Evolutionary conservation across 1,284 basidiomycete species (phyloP), one percentile per base, ranked within the genome.

Genomic region (Ustilago crameri): DNA sequence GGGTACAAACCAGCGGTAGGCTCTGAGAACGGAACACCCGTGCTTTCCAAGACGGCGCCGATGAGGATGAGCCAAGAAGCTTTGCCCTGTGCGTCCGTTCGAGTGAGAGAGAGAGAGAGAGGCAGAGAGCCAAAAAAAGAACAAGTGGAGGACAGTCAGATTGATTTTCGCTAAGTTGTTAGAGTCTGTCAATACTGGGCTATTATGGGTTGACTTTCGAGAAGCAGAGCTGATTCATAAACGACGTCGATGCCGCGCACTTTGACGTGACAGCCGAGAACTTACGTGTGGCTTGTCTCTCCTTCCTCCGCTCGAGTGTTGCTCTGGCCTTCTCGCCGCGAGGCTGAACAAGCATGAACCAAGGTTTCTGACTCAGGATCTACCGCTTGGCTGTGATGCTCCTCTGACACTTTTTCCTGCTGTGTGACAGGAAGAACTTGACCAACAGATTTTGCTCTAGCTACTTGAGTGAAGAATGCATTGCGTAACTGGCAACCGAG

Each of bases 161-260:
- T 30, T 30, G 5, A 30, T 30, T 30, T 30, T 12, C 12, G 30
- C 7, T 30, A n/a, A n/a, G n/a, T 40, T 40, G 38, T 40, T 40
- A 40, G 38, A 40, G n/a, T n/a, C n/a, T n/a, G n/a, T n/a, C n/a
- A n/a, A n/a, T n/a, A n/a, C n/a, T n/a, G n/a, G n/a, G n/a, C n/a
- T n/a, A n/a, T n/a, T n/a, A n/a, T n/a, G n/a, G n/a, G n/a, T 37
- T 15, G 35, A 37, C 12, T 9, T 17, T 5, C 8, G n/a, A 37
- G 35, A 37, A 30, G 35, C 8, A 37, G 35, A 14, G 52, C 57
- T 67, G 57, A 60, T 60, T 67, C 62, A 65, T 55, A 51, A 50
- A 30, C 61, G 51, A 57, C 61, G 61, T 53, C 46, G 61, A 45
- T 48, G n/a, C 30, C 51, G 63, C 63, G 56, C 56, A 55, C 24